Evolutionary conservation across 495 filamentous ascomycete genomes (phyloP).

Genomic region (Apodospora peruviana): DNA sequence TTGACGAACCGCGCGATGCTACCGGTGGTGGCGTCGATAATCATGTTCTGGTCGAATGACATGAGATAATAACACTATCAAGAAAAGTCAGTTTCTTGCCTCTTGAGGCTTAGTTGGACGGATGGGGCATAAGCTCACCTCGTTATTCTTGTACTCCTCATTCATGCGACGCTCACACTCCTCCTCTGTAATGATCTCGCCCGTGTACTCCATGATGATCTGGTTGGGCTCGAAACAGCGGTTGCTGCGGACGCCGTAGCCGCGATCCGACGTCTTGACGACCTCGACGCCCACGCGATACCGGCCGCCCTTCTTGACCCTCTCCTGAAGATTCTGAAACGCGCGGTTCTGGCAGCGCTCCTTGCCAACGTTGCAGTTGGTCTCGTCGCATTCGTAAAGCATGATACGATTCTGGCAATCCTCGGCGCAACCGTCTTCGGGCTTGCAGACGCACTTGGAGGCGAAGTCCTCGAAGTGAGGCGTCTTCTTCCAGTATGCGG

Average conservation of each 20-base stretch:
- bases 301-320: constrained; percentile 70
- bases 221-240: constrained; percentile 82
- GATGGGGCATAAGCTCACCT: constrained; percentile 51
- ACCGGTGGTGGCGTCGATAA: constrained; percentile 93
- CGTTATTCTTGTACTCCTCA: constrained; percentile 82
- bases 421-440: constrained; percentile 77
- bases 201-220: constrained; percentile 97
- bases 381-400: constrained; percentile 92
- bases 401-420: constrained; percentile 91
- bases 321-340: constrained; percentile 72
- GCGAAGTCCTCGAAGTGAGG: constrained; percentile 67
- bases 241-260: constrained; percentile 86
- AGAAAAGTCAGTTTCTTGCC: not conserved
- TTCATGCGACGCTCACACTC: constrained; percentile 93
- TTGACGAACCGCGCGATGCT: constrained; percentile 97
- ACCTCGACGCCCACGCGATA: constrained; percentile 93
- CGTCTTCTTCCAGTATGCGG: constrained; percentile 75
- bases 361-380: constrained; percentile 72
- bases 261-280: constrained; percentile 80
- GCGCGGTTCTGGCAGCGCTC: constrained; percentile 76
- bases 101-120: not conserved
- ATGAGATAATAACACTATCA: constrained; percentile 90
- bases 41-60: constrained; percentile 97
- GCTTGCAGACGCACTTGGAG: constrained; percentile 70
- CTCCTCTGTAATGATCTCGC: constrained; percentile 90